These are phyloP conservation scores for Endothia cerciana DNA, from an alignment of 2,329 filamentous ascomycete genomes.

Conservation along the genomic window DNA sequence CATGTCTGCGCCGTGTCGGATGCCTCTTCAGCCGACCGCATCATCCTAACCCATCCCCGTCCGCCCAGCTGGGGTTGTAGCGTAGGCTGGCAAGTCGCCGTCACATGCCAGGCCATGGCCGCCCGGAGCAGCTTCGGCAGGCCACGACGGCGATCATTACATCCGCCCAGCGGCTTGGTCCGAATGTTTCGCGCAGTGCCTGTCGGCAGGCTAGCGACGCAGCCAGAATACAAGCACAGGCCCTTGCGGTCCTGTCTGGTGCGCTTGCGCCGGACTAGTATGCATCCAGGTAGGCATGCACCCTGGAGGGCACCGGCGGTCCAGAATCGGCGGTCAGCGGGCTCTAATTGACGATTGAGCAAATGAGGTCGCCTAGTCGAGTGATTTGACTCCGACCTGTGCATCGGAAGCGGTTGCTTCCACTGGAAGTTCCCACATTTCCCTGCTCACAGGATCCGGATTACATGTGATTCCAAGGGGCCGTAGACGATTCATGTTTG, in stretches of 20 bases:
- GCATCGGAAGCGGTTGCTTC: slow-evolving; percentile 24
- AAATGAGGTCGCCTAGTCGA: slow-evolving; percentile 5
- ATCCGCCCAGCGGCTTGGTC: neutral
- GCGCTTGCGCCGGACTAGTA: neutral
- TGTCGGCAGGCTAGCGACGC: too few relatives aligned
- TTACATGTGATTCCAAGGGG: slow-evolving; percentile 24
- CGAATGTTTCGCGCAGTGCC: neutral
- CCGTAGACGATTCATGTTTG: slow-evolving; percentile 9
- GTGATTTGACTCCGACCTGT: slow-evolving; percentile 9
- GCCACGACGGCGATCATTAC: neutral
- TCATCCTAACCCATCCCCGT: too few relatives aligned
- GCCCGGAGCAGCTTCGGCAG: slow-evolving; percentile 11
- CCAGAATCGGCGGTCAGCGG: neutral
- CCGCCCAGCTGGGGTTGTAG: too few relatives aligned
- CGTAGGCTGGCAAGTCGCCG: neutral
- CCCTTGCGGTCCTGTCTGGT: neutral
- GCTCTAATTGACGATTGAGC: neutral
- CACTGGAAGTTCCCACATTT: neutral
- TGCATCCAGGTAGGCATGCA: neutral
- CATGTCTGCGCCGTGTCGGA: neutral
- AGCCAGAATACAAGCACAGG: too few relatives aligned
- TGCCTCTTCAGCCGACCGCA: neutral
- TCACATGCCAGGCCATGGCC: too few relatives aligned
- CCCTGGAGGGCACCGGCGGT: neutral
- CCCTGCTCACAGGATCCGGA: neutral